Percentiles rank a stretch among this genome's conserved stretches.
Evolutionary conservation across 108 stramenopile genomes (phyloP).

Genomic region (Nitzschia sp.): DNA sequence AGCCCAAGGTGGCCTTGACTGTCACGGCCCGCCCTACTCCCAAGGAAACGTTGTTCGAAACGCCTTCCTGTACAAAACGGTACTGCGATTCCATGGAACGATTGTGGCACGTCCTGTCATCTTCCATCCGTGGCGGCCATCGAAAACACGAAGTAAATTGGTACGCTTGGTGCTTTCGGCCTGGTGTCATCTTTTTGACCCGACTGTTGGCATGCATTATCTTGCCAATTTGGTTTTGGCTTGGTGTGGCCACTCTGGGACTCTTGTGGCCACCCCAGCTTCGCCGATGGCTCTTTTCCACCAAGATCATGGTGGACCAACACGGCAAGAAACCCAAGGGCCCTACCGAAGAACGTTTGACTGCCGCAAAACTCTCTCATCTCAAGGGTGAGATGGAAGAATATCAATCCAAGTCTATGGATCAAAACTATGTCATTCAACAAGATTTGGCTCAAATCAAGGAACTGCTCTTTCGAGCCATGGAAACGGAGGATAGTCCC

Average conservation of each 20-base stretch:
- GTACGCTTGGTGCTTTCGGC: conserved; percentile 22
- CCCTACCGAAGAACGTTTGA: conserved; percentile 3
- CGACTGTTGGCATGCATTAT: conserved; percentile 41
- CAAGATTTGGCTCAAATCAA: conserved; percentile 32
- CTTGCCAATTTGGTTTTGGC: conserved; percentile 66
- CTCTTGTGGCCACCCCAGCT: conserved; percentile 80
- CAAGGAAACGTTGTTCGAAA: not conserved
- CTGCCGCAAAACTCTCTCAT: conserved; percentile 24
- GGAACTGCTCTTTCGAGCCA: conserved; percentile 23
- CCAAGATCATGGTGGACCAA: not conserved
- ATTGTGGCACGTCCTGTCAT: conserved; percentile 23
- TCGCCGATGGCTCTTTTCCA: conserved; percentile 49
- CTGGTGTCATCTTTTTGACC: conserved; percentile 21
- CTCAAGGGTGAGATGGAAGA: conserved; percentile 27
- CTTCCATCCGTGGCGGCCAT: conserved; percentile 5
- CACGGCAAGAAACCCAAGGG: not conserved
- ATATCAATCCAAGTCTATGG: conserved; percentile 19
- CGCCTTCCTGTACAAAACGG: not conserved
- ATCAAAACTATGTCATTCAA: conserved; percentile 30
- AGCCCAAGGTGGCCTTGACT: conserved; percentile 40
- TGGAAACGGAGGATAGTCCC: conserved; percentile 19
- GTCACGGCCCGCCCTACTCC: conserved; percentile 8
- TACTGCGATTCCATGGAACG: conserved; percentile 29
- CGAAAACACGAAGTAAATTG: conserved; percentile 7
- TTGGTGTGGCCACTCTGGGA: conserved; percentile 61